Conservation (phyloP, 441 rosid genomes). For the Capsella rubella region DNA sequence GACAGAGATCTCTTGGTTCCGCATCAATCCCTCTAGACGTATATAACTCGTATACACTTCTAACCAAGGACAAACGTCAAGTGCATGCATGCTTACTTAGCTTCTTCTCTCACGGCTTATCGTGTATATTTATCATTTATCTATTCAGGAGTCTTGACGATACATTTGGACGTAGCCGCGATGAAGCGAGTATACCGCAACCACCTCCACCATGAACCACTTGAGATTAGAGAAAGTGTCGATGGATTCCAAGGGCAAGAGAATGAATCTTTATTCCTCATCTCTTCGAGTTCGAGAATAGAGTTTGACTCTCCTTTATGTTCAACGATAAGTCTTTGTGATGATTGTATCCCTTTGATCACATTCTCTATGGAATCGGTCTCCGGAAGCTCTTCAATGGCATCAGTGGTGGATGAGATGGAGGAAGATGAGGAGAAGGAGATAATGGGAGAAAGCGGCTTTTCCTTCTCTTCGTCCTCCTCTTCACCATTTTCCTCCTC, state of each 20-base stretch:
- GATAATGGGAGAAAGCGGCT: background rate
- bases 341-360: constrained; percentile 62
- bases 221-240: constrained; percentile 65
- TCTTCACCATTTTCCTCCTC: background rate
- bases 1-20: constrained; percentile 4
- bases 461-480: constrained; percentile 1
- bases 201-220: constrained; percentile 90
- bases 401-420: constrained; percentile 8
- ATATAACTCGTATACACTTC: background rate
- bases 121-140: background rate
- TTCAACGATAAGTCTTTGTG: constrained; percentile 72
- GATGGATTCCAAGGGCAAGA: constrained; percentile 66
- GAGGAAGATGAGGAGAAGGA: constrained; percentile 1
- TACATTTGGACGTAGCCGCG: constrained; percentile 49
- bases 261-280: constrained; percentile 42
- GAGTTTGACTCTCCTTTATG: constrained; percentile 66
- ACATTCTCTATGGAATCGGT: constrained; percentile 59
- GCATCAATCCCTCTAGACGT: background rate
- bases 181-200: constrained; percentile 63
- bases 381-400: constrained; percentile 41
- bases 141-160: constrained; percentile 19
- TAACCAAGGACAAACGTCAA: constrained; percentile 16
- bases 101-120: constrained; percentile 5
- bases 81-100: background rate
- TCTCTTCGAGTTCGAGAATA: constrained; percentile 66